Evolutionary conservation across 345 rosid species (phyloP), one percentile per base, ranked within the genome.

Genomic region (Citrus maxima): DNA sequence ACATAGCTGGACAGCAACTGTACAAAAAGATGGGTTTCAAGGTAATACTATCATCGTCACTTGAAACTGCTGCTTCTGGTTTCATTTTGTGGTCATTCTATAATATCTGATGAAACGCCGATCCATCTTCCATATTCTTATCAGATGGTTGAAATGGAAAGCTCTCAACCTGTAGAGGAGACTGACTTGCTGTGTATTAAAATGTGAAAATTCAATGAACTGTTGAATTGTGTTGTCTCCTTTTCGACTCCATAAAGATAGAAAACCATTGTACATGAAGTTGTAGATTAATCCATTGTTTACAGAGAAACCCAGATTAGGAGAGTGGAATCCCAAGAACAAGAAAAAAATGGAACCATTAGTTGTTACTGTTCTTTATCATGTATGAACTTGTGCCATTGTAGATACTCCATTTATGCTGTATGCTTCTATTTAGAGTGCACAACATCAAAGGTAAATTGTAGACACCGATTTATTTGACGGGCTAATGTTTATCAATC

Each of bases 61-160:
- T 76, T 27, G 66, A 46, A 46, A n/a, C 80, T 56, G 65, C 13
- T 70, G n/a, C 28, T 42, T 18, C 27, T 7, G 49, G 63, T 63
- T 83, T 69, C 56, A 10, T 82, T 77, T 67, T 3, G 10, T n/a
- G 51, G 71, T n/a, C 25, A 28, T 28, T 14, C 61, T 24, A 46
- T 69, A 28, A 46, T 67, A 22, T 38, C 25, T 46, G 42, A 58
- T 67, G 46, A 18, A 69, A 62, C 67, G 65, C 69, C 83, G 79
- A 76, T 70, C 49, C 16, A 67, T 61, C 7, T 54, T 66, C 16
- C 67, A 27, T 67, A 64, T 78, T 55, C 49, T 70, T 7, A 64
- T 65, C 90, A 95, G 98, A 85, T 92, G 22, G 90, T 95, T 63
- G 93, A 87, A 83, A 80, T 72, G 80, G 92, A 91, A 72, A 82